A percentile compares a stretch with the other conserved stretches of the same genome.
Evolutionary conservation across 345 rosid species (phyloP).

Genomic region (Excoecaria agallocha): DNA sequence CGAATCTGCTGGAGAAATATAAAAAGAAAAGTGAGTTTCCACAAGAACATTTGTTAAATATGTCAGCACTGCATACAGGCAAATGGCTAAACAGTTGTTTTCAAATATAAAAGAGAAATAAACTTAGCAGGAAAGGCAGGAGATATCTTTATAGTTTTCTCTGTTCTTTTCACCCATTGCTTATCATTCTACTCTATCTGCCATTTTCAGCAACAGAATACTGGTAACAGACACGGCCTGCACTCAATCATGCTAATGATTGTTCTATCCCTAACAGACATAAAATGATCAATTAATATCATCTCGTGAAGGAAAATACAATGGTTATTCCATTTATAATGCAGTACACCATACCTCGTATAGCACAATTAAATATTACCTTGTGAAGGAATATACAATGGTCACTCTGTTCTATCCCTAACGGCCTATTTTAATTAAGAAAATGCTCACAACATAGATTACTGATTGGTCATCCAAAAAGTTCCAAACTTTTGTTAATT

Average conservation of each 20-base stretch:
- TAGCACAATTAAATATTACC: background rate
- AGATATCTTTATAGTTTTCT: background rate
- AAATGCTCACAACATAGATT: background rate
- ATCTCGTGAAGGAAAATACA: too few relatives aligned
- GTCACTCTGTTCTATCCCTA: too few relatives aligned
- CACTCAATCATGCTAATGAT: background rate
- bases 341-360: background rate
- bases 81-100: background rate
- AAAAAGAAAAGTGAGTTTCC: constrained; percentile 27
- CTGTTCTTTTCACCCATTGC: background rate
- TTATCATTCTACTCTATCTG: background rate
- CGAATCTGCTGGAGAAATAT: constrained; percentile 49
- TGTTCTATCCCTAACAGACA: background rate
- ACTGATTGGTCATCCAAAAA: background rate
- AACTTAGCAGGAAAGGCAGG: background rate
- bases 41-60: background rate
- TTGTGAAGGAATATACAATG: too few relatives aligned
- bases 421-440: background rate
- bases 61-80: background rate
- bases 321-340: background rate
- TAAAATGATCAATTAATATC: too few relatives aligned
- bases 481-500: background rate
- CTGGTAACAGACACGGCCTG: background rate
- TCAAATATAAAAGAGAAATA: background rate
- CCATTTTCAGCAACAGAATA: background rate